Base-by-base conservation (phyloP, 1,284 basidiomycete species). In the Cutaneotrichosporon spelunceum region DNA sequence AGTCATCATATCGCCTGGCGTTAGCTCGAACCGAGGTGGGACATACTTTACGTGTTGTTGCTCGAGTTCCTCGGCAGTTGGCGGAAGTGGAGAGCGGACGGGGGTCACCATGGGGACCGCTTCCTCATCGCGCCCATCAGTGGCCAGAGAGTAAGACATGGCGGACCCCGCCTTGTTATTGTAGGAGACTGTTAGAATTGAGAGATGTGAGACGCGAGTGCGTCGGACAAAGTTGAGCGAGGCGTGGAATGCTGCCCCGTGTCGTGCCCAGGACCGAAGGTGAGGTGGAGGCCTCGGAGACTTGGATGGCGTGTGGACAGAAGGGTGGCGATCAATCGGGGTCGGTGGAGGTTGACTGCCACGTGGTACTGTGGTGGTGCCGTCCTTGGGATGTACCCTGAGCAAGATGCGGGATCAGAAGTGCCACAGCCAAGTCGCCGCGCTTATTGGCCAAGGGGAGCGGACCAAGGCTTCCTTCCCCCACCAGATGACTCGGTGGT, bases 1-100 rank as follows among this genome's bases (percentile, higher is more conserved):
- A 94, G 80, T 94, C 91, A 45, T 82, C 81, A 65, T 82, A 81
- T 42, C 79, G 77, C 52, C 79, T 79, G 68, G 13, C 8, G 57
- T 66, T 36, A 66, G 61, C 34, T 49, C 13, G 24, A 5, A 21
- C 16, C 4, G 6, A n/a, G 10, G 2, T 1, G 9, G 23, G 34
- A 61, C 78, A 50, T 44, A 81, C 81, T 78, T 74, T 60, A 81
- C 79, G 60, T 79, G 69, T 68, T 82, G 80, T n/a, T 79, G 68
- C 63, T 79, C 78, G 57, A 77, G 73, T 50, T 78, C 77, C 19
- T 77, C 74, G 3, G 72, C 67, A 10, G 33, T 26, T 39, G 59
- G 54, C 13, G 57, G 39, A 14, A 53, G 14, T 23, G 57, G 19
- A 11, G 57, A 45, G 14, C 29, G 14, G 29, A 4, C 26, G 9